Evolutionary conservation across 2,329 filamentous ascomycete species (phyloP).

Genomic region (Lachnellula willkommii): DNA sequence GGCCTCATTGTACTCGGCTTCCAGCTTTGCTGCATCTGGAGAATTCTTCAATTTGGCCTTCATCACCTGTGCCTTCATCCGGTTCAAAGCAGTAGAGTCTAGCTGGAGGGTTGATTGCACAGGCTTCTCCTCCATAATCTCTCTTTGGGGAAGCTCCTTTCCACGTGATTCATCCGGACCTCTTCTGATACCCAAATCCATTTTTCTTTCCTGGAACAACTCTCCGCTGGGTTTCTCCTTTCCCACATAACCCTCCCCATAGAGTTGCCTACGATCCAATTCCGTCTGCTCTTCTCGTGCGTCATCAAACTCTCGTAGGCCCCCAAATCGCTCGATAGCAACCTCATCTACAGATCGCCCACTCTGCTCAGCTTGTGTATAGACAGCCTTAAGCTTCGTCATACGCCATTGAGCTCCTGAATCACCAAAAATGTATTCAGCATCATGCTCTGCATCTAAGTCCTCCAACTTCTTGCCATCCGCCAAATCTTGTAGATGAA

Average conservation of each 20-base stretch:
- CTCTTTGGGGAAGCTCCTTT: constrained; percentile 45
- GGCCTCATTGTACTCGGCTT: constrained; percentile 77
- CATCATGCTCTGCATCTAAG: constrained; percentile 50
- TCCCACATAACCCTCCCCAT: constrained; percentile 77
- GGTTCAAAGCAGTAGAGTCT: constrained; percentile 78
- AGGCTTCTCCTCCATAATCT: constrained; percentile 50
- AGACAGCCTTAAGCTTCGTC: constrained; percentile 86
- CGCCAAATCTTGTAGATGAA: constrained; percentile 48
- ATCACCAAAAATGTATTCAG: constrained; percentile 85
- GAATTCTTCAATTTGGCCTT: constrained; percentile 83
- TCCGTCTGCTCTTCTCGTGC: constrained; percentile 91
- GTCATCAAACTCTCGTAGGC: constrained; percentile 80
- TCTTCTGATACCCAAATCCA: constrained; percentile 49
- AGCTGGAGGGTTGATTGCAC: constrained; percentile 47
- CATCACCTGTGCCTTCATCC: constrained; percentile 89
- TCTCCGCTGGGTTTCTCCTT: constrained; percentile 87
- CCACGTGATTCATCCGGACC: constrained; percentile 30
- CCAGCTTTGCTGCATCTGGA: constrained; percentile 68
- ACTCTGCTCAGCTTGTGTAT: constrained; percentile 69
- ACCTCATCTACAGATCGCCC: constrained; percentile 73
- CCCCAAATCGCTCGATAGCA: constrained; percentile 75
- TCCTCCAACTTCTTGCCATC: constrained; percentile 51
- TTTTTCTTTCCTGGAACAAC: constrained; percentile 70
- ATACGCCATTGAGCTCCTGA: constrained; percentile 90
- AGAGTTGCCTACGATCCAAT: constrained; percentile 72